phyloP scores from a whole-genome alignment of 2,329 filamentous ascomycete species.

The Fusarium sp. region DNA sequence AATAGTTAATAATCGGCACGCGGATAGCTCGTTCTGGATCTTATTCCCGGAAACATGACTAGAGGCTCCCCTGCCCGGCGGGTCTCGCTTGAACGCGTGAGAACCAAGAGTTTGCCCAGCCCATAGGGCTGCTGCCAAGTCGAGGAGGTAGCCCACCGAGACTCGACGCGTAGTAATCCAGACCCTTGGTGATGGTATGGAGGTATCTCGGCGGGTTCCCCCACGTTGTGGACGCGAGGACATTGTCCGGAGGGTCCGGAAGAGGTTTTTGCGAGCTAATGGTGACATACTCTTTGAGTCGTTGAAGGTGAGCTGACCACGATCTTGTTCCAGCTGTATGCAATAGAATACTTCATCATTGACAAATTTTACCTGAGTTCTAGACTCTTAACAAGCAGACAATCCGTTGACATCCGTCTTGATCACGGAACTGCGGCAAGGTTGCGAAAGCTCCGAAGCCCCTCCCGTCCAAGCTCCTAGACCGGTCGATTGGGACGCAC shows the following conservation, averaged over 20 bases:
- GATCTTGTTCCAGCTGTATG: neutral
- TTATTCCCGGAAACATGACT: neutral
- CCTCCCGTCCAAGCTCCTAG: neutral
- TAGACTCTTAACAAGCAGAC: neutral
- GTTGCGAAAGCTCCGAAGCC: neutral
- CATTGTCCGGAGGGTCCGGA: neutral
- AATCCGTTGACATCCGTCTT: neutral
- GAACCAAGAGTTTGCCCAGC: neutral
- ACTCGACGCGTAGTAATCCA: neutral
- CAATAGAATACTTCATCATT: neutral
- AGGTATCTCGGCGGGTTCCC: neutral
- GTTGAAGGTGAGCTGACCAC: neutral
- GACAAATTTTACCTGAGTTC: fast-evolving
- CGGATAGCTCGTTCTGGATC: neutral
- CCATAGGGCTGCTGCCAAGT: neutral
- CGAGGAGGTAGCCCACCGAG: neutral
- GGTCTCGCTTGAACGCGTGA: neutral
- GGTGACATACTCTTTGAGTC: neutral
- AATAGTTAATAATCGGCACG: neutral
- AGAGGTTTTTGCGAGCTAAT: neutral
- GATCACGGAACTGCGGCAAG: neutral
- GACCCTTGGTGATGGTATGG: neutral
- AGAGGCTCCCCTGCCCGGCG: neutral
- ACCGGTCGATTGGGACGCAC: neutral
- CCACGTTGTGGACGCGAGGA: neutral